phyloP scores from a whole-genome alignment of 495 filamentous ascomycete species.

The Neurospora sp. region DNA sequence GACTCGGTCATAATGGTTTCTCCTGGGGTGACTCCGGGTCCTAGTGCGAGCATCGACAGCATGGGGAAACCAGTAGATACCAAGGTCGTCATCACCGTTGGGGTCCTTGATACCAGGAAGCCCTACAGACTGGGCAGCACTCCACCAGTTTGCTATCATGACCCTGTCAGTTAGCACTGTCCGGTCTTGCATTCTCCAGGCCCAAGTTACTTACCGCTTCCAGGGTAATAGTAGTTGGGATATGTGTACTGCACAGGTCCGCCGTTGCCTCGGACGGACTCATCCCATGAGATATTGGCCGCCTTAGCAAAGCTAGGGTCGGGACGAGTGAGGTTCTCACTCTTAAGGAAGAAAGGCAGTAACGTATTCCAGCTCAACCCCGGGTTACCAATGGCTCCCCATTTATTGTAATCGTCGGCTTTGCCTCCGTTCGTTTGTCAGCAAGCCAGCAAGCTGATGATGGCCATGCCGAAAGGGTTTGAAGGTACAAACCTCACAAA shows the following conservation, averaged over 20 bases:
- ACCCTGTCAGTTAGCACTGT: background rate
- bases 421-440: slow-evolving; percentile 19
- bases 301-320: slow-evolving; percentile 10
- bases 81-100: slow-evolving; percentile 13
- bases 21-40: slow-evolving; percentile 26
- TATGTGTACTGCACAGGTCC: slow-evolving; percentile 33
- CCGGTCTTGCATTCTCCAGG: background rate
- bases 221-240: slow-evolving; percentile 30
- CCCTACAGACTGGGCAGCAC: slow-evolving; percentile 18
- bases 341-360: slow-evolving; percentile 49
- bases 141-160: slow-evolving; percentile 18
- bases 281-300: slow-evolving; percentile 31
- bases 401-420: slow-evolving; percentile 42
- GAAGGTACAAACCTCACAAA: slow-evolving; percentile 17
- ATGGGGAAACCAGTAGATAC: slow-evolving; percentile 28
- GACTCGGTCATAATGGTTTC: slow-evolving; percentile 28
- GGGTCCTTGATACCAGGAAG: slow-evolving; percentile 26
- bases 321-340: slow-evolving; percentile 21
- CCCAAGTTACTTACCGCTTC: slow-evolving; percentile 2
- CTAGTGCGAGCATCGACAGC: slow-evolving; percentile 29
- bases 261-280: slow-evolving; percentile 22
- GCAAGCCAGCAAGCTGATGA: background rate
- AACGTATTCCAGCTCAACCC: slow-evolving; percentile 53
- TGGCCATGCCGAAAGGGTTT: background rate
- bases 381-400: slow-evolving; percentile 48